Evolutionary conservation across 2,329 filamentous ascomycete species (phyloP).

Genomic region (Mariannaea elegans): DNA sequence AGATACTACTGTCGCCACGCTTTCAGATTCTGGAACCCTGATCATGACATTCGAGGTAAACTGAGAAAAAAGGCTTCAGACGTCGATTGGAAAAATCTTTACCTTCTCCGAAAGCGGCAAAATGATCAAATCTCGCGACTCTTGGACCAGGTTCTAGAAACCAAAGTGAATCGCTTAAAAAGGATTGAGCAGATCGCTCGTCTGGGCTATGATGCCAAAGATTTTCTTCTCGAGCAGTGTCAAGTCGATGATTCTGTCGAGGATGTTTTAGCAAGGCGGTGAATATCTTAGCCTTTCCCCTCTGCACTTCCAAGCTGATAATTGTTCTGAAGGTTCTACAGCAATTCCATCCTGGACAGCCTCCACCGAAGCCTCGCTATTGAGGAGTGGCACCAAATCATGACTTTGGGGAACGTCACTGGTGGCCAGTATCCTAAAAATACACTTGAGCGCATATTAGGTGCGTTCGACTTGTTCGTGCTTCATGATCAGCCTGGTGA

Average conservation of each 20-base stretch:
- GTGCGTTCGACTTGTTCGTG: conserved; percentile 90
- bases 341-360: conserved; percentile 76
- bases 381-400: conserved; percentile 71
- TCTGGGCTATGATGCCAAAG: conserved; percentile 88
- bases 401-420: conserved; percentile 26
- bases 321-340: conserved; percentile 69
- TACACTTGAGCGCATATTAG: conserved; percentile 76
- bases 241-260: conserved; percentile 65
- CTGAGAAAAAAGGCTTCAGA: conserved; percentile 60
- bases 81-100: conserved; percentile 80
- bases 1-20: conserved; percentile 72
- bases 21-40: conserved; percentile 79
- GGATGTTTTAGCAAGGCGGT: conserved; percentile 81
- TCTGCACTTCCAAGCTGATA: conserved; percentile 39
- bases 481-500: conserved; percentile 78
- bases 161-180: conserved; percentile 73
- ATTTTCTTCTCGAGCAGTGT: conserved; percentile 76
- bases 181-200: conserved; percentile 76
- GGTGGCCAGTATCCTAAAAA: conserved; percentile 49
- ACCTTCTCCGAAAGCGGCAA: conserved; percentile 61
- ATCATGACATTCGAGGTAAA: conserved; percentile 68
- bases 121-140: conserved; percentile 62
- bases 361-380: conserved; percentile 85
- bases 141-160: conserved; percentile 75
- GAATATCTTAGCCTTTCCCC: conserved; percentile 33